phyloP scores from a whole-genome alignment of 2,329 filamentous ascomycete species.

The Ceratocystis diversiconidia region DNA sequence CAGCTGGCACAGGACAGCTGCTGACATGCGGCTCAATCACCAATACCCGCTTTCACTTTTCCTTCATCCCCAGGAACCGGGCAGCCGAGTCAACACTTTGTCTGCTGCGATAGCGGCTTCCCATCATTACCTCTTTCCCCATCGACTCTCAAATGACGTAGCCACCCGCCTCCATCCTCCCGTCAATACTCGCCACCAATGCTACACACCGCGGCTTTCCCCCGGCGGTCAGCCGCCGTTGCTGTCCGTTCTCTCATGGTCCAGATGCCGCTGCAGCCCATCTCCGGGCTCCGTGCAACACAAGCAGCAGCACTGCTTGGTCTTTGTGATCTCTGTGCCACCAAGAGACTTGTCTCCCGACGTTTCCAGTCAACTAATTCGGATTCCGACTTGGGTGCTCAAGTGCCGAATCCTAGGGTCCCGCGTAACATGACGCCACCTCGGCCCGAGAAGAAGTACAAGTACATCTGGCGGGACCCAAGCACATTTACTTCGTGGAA shows the following conservation, averaged over 20 bases:
- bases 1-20: neutral
- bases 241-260: neutral
- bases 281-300: neutral
- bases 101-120: no score
- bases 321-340: neutral
- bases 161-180: neutral
- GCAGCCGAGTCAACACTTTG: no score
- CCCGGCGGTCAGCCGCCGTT: neutral
- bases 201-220: neutral
- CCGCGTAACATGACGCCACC: neutral
- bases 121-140: no score
- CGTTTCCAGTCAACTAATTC: constrained; percentile 9
- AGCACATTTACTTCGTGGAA: constrained; percentile 7
- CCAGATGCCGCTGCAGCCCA: constrained; percentile 1
- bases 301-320: neutral
- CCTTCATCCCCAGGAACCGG: no score
- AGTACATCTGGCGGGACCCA: constrained; percentile 11
- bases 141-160: neutral
- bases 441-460: constrained; percentile 8
- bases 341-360: neutral
- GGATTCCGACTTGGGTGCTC: neutral
- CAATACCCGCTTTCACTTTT: neutral
- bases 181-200: neutral
- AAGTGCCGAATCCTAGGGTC: constrained; percentile 11
- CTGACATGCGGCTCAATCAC: neutral